A percentile compares a stretch with the other conserved stretches of the same genome.
These are phyloP conservation scores for Penicillium sp. DNA, from an alignment of 2,329 filamentous ascomycete genomes.

Conservation along the genomic window DNA sequence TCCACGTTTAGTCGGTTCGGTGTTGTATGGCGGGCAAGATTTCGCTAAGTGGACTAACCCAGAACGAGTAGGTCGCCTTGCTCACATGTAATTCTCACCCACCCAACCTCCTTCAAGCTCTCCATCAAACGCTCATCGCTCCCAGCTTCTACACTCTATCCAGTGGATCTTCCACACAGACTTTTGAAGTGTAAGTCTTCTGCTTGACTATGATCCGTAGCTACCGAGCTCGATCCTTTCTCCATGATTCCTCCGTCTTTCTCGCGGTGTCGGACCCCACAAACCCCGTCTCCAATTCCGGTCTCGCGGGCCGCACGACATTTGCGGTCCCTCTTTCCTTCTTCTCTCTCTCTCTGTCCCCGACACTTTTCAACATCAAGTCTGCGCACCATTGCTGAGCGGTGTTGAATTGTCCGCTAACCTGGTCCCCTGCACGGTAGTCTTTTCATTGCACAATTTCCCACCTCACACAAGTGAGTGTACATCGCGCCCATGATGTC, in stretches of 20 bases:
- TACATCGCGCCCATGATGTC: conserved; percentile 61
- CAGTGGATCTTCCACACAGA: not conserved
- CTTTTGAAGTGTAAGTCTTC: conserved; percentile 17
- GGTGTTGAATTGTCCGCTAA: conserved; percentile 3
- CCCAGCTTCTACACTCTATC: no score
- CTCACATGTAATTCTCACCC: no score
- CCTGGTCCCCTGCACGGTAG: not conserved
- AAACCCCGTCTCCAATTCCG: conserved; percentile 23
- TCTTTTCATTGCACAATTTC: conserved; percentile 7
- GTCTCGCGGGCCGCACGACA: conserved; percentile 8
- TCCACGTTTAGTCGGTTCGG: not conserved
- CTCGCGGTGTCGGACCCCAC: conserved; percentile 15
- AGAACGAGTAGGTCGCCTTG: no score
- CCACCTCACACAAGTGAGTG: conserved; percentile 2
- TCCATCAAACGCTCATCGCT: no score
- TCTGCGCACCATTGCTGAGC: conserved; percentile 1
- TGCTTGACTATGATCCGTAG: not conserved
- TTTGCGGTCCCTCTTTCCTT: not conserved
- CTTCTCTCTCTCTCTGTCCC: not conserved
- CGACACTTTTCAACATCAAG: conserved; percentile 3
- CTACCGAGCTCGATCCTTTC: not conserved
- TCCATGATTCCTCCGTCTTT: conserved; percentile 16
- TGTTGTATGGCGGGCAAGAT: conserved; percentile 1
- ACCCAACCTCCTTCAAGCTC: no score
- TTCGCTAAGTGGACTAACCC: not conserved